phyloP scores from a whole-genome alignment of 2,329 filamentous ascomycete genomes.

The Exophiala dermatitidis region DNA sequence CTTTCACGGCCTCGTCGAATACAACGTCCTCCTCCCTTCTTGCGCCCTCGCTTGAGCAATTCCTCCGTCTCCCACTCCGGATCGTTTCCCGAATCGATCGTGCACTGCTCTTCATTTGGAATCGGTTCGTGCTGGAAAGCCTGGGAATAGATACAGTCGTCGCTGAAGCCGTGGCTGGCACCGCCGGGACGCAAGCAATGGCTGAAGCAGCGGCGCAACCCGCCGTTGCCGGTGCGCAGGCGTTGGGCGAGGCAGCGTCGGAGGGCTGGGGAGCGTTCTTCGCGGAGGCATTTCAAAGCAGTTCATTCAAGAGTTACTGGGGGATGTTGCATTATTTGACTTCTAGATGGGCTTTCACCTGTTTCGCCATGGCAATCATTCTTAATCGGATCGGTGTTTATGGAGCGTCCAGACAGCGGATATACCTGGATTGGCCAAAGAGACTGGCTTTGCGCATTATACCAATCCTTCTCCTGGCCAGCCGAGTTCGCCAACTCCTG shows the following conservation, averaged over 20 bases:
- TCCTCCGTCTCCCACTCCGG: conserved; percentile 35
- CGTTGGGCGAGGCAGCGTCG: conserved; percentile 31
- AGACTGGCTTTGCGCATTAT: conserved; percentile 63
- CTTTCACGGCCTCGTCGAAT: conserved; percentile 10
- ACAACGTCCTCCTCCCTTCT: conserved; percentile 25
- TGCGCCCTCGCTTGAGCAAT: conserved; percentile 30
- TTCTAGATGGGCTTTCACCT: conserved; percentile 85
- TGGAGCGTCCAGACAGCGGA: conserved; percentile 72
- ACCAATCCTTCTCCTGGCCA: conserved; percentile 62
- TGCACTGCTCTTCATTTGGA: conserved; percentile 33
- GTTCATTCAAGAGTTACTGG: conserved; percentile 60
- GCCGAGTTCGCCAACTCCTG: conserved; percentile 63
- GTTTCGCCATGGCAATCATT: conserved; percentile 73
- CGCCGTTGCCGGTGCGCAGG: conserved; percentile 30
- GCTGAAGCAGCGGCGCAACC: conserved; percentile 34
- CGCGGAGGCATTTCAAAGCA: conserved; percentile 40
- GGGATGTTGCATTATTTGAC: conserved; percentile 86
- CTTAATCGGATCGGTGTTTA: conserved; percentile 92
- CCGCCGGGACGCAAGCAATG: conserved; percentile 37
- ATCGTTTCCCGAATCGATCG: conserved; percentile 33
- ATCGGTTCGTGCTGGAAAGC: conserved; percentile 28
- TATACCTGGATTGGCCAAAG: conserved; percentile 67
- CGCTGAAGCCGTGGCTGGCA: conserved; percentile 26
- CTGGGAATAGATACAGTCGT: conserved; percentile 29
- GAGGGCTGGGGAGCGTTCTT: conserved; percentile 34